Percentiles rank a stretch among this genome's conserved stretches.
phyloP scores from a whole-genome alignment of 495 filamentous ascomycete genomes.

The Pyrenula massariospora region DNA sequence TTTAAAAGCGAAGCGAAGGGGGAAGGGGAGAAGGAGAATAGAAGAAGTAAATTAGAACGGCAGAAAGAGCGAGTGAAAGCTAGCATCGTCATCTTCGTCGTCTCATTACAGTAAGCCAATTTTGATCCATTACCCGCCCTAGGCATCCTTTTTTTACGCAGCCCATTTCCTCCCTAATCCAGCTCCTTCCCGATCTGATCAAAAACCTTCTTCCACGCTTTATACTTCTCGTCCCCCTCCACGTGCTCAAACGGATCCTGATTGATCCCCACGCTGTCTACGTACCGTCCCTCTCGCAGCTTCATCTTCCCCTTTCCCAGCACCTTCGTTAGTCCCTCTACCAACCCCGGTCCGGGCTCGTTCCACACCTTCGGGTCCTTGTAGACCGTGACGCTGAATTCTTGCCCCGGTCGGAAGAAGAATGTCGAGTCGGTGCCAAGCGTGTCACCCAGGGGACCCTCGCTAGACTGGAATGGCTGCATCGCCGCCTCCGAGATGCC shows the following conservation, averaged over 20 bases:
- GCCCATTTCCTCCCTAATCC: slow-evolving; percentile 1
- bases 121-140: slow-evolving; percentile 5
- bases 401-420: slow-evolving; percentile 20
- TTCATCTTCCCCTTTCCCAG: slow-evolving; percentile 7
- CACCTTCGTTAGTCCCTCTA: slow-evolving; percentile 4
- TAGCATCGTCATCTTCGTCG: slow-evolving; percentile 12
- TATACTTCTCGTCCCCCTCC: slow-evolving; percentile 3
- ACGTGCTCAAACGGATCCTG: slow-evolving; percentile 14
- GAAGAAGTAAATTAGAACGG: slow-evolving; percentile 54
- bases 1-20: slow-evolving; percentile 40
- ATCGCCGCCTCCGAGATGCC: slow-evolving; percentile 16
- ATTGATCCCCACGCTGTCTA: slow-evolving; percentile 14
- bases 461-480: slow-evolving; percentile 16
- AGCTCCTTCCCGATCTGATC: slow-evolving; percentile 11
- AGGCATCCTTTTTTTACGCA: not conserved
- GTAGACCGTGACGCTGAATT: slow-evolving; percentile 19
- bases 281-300: slow-evolving; percentile 5
- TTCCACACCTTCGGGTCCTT: slow-evolving; percentile 10
- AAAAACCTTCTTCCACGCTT: slow-evolving; percentile 12
- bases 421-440: slow-evolving; percentile 8
- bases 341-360: slow-evolving; percentile 9
- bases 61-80: slow-evolving; percentile 48
- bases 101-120: slow-evolving; percentile 44
- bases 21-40: slow-evolving; percentile 57
- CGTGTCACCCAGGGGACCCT: slow-evolving; percentile 5